phyloP scores from a whole-genome alignment of 208 protist genomes.

The Vickermania ingenoplastis region DNA sequence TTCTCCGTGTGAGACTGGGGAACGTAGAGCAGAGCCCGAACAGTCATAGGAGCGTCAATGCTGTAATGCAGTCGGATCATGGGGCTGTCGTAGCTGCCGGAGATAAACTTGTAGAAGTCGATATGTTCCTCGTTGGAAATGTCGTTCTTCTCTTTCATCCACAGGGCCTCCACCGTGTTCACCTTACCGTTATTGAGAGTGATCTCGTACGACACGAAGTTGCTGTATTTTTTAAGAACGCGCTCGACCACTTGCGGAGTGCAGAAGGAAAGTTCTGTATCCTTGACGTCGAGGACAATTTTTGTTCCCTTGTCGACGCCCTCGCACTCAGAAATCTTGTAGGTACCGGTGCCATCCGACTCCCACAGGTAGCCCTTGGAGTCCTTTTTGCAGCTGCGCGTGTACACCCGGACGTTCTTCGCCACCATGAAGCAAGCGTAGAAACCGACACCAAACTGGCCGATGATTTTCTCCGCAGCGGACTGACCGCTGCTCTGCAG shows the following conservation, averaged over 20 bases:
- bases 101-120: constrained; percentile 96
- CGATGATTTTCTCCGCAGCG: constrained; percentile 87
- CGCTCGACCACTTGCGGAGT: constrained; percentile 88
- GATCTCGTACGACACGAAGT: constrained; percentile 96
- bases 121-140: constrained; percentile 93
- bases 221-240: constrained; percentile 96
- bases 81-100: constrained; percentile 90
- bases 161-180: constrained; percentile 95
- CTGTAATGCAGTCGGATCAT: constrained; percentile 92
- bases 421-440: constrained; percentile 97
- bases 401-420: constrained; percentile 91
- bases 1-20: constrained; percentile 95
- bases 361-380: constrained; percentile 93
- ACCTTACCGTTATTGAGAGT: constrained; percentile 89
- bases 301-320: constrained; percentile 94
- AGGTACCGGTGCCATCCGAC: constrained; percentile 89
- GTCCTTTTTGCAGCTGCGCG: constrained; percentile 73
- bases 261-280: constrained; percentile 91
- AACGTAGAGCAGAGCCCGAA: constrained; percentile 94
- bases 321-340: constrained; percentile 91
- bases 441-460: constrained; percentile 98
- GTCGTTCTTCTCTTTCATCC: constrained; percentile 91
- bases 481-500: constrained; percentile 64
- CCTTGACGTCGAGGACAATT: constrained; percentile 95
- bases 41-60: constrained; percentile 92